phyloP scores from a whole-genome alignment of 108 stramenopile genomes.

The Stephanodiscus minutulus region DNA sequence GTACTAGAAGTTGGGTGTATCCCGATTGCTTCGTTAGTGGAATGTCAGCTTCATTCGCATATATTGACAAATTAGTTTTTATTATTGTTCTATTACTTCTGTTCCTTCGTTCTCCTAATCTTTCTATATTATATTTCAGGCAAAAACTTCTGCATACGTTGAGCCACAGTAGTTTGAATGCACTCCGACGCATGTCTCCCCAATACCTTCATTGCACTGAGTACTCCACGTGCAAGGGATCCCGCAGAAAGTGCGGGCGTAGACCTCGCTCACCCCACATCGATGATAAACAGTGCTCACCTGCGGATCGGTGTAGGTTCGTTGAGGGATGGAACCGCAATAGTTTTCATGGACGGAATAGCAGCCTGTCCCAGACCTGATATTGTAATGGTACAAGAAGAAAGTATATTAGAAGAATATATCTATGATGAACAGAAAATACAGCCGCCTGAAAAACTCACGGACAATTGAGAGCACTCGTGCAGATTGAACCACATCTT shows the following conservation, averaged over 20 bases:
- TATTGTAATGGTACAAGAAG: no score
- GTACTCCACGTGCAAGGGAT: not conserved
- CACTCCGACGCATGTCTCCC: conserved; percentile 9
- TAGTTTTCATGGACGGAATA: conserved; percentile 16
- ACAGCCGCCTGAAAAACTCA: no score
- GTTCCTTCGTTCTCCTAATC: no score
- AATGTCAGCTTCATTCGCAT: no score
- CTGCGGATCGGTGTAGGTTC: conserved; percentile 13
- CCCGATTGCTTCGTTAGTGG: no score
- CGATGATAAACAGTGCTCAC: conserved; percentile 8
- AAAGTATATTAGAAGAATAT: no score
- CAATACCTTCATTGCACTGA: not conserved
- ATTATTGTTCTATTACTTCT: no score
- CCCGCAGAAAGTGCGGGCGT: conserved; percentile 25
- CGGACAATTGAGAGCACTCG: not conserved
- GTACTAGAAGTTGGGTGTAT: no score
- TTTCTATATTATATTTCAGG: no score
- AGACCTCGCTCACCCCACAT: conserved; percentile 20
- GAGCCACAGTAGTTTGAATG: conserved; percentile 34
- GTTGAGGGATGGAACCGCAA: conserved; percentile 24
- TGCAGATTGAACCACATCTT: conserved; percentile 15
- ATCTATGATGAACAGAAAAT: no score
- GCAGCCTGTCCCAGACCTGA: conserved; percentile 8
- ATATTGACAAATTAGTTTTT: no score
- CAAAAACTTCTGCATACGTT: no score